Conservation (phyloP, 2,329 filamentous ascomycete species). For the Aspergillus latus region DNA sequence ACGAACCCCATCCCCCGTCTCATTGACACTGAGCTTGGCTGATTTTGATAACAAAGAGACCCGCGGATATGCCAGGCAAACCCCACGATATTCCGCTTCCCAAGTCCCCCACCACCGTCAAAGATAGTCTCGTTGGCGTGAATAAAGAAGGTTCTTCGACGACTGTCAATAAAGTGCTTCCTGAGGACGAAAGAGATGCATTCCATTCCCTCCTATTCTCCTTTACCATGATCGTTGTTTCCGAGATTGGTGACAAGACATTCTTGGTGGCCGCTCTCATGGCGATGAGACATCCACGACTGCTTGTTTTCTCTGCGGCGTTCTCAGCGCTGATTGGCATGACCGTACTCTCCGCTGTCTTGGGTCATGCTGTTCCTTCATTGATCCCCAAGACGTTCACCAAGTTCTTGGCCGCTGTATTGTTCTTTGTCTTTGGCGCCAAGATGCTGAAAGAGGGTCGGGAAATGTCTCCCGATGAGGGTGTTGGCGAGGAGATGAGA, state of each 20-base stretch:
- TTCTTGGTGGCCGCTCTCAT: constrained; percentile 96
- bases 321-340: constrained; percentile 87
- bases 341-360: constrained; percentile 88
- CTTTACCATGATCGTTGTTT: constrained; percentile 95
- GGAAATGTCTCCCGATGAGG: constrained; percentile 83
- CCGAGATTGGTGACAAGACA: constrained; percentile 97
- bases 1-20: constrained; percentile 13
- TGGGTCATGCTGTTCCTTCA: constrained; percentile 88
- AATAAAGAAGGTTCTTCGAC: constrained; percentile 36
- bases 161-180: constrained; percentile 31
- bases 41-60: constrained; percentile 61
- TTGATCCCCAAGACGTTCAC: constrained; percentile 89
- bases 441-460: constrained; percentile 84
- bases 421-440: constrained; percentile 88
- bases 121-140: constrained; percentile 34
- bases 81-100: constrained; percentile 71
- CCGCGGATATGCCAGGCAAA: constrained; percentile 74
- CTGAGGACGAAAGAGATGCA: constrained; percentile 55
- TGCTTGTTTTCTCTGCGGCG: constrained; percentile 93
- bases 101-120: constrained; percentile 54
- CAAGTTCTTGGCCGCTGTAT: constrained; percentile 75
- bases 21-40: neutral
- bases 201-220: constrained; percentile 88
- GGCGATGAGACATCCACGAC: constrained; percentile 96
- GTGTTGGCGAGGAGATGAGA: constrained; percentile 94